Base-by-base conservation (phyloP, 1,139 yeast genomes). In the Pichia sp. region DNA sequence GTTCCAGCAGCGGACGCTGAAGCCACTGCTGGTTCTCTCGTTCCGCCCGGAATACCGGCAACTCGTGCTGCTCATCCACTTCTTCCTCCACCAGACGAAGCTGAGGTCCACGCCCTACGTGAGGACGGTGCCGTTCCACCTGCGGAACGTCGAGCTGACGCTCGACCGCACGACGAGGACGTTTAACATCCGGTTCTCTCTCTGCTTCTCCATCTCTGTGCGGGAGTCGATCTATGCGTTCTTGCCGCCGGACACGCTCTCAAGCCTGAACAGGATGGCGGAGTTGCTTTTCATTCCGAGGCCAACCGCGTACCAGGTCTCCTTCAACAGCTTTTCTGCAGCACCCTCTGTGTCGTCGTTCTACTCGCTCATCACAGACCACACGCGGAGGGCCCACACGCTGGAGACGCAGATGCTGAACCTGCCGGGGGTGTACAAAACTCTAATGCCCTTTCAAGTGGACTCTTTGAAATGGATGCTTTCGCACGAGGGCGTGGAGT, bases 391-490 rank as follows among this genome's bases (percentile, higher is more conserved):
- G 6, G 53, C 56, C 15, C 57, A 65, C 0, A 54, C 51, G 15
- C 49, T 52, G n/a, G 26, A 45, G n/a, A 40, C 47, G 7, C 30
- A 36, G 3, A 16, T 3, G 26, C 56, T 60, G 46, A 59, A 16
- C n/a, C 54, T 63, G 10, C 64, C 60, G 31, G 60, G 47, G 26
- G 52, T 66, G 13, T 48, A 58, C 4, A 67, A 65, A 54, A 54
- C 57, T 4, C 52, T 66, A 38, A 47, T 65, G 32, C 66, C 63
- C 11, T 88, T 84, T 59, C 96, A 88, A 64, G 72, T 76, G 5
- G 80, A 78, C 51, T 77, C 93, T 0, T 79, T 88, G 0, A 67
- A 74, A 30, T 88, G 95, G 95, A 72, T 85, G 60, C 67, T 88
- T 6, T 60, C 70, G 0, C 76, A 75, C 58, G 96, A 88, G 64